A percentile compares a stretch with the other conserved stretches of the same genome.
phyloP scores from a whole-genome alignment of 148 eudicot species.

The Camellia granthamiana region DNA sequence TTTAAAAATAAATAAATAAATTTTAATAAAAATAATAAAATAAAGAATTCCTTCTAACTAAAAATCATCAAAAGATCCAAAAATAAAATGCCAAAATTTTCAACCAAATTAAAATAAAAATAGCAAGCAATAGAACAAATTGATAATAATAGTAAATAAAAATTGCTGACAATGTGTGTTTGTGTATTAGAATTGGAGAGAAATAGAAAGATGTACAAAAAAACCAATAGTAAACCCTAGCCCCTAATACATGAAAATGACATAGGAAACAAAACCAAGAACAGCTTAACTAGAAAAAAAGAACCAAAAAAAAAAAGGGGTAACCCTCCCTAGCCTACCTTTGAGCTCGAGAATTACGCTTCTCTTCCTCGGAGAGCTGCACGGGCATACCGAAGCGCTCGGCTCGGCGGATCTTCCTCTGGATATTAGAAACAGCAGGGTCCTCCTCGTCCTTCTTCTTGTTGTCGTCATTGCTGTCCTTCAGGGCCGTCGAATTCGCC shows the following conservation, averaged over 20 bases:
- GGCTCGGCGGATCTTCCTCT: constrained; percentile 75
- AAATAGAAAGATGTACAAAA: not conserved
- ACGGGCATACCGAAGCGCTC: constrained; percentile 84
- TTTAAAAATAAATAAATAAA: not conserved
- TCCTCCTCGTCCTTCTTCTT: constrained; percentile 15
- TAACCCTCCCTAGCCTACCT: constrained; percentile 33
- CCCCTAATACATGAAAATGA: not conserved
- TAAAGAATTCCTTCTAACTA: not conserved
- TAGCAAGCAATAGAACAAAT: not conserved
- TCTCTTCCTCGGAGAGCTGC: constrained; percentile 66
- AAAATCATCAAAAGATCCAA: not conserved
- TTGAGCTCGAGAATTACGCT: constrained; percentile 76
- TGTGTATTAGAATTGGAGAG: not conserved
- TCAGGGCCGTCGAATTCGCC: constrained; percentile 14
- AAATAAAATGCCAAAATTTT: not conserved
- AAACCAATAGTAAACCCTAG: not conserved
- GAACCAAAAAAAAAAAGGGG: not conserved
- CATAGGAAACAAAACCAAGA: not conserved
- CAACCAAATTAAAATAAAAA: not conserved
- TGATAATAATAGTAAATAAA: not conserved
- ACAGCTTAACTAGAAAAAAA: not conserved
- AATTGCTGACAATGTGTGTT: not conserved
- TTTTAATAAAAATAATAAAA: too few species aligned
- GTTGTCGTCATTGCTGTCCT: not conserved
- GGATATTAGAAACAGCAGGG: constrained; percentile 28